phyloP scores from a whole-genome alignment of 208 protist species.

The Trypanosoma cruzi region DNA sequence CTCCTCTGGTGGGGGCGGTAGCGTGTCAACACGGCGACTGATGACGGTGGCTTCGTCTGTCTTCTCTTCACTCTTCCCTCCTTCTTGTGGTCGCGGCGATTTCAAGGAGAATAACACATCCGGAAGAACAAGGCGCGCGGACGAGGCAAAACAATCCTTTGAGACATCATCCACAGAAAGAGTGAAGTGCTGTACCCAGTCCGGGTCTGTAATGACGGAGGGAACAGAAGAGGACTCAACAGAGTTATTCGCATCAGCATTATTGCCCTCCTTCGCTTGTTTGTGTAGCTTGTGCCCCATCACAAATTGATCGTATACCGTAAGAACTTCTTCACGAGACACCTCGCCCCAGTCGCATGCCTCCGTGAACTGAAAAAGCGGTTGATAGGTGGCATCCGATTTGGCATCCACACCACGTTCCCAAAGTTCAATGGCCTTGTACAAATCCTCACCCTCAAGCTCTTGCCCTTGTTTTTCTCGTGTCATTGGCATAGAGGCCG shows the following conservation, averaged over 20 bases:
- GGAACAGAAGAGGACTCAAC: not conserved
- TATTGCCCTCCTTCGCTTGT: not conserved
- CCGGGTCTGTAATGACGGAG: slow-evolving; percentile 20
- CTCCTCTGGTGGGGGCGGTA: slow-evolving; percentile 30
- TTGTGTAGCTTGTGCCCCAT: not conserved
- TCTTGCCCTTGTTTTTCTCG: not conserved
- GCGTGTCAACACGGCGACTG: slow-evolving; percentile 8
- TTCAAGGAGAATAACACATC: not conserved
- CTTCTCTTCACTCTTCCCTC: not conserved
- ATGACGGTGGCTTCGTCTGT: not conserved
- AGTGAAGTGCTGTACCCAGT: slow-evolving; percentile 45
- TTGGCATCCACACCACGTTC: slow-evolving; percentile 16
- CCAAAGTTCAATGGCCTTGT: slow-evolving; percentile 28
- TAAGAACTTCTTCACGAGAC: slow-evolving; percentile 22
- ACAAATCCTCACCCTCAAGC: slow-evolving; percentile 25
- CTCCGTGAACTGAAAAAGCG: slow-evolving; percentile 18
- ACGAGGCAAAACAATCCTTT: slow-evolving; percentile 17
- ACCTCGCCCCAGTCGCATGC: slow-evolving; percentile 15
- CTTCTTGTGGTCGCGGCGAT: not conserved
- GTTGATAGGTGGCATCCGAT: not conserved
- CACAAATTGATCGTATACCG: slow-evolving; percentile 22
- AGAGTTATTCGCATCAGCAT: not conserved
- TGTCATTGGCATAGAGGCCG: not conserved
- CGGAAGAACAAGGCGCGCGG: slow-evolving; percentile 12
- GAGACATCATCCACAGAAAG: slow-evolving; percentile 41